Base-by-base conservation (phyloP, 1,139 yeast genomes). In the Geotrichum klebahnii region DNA sequence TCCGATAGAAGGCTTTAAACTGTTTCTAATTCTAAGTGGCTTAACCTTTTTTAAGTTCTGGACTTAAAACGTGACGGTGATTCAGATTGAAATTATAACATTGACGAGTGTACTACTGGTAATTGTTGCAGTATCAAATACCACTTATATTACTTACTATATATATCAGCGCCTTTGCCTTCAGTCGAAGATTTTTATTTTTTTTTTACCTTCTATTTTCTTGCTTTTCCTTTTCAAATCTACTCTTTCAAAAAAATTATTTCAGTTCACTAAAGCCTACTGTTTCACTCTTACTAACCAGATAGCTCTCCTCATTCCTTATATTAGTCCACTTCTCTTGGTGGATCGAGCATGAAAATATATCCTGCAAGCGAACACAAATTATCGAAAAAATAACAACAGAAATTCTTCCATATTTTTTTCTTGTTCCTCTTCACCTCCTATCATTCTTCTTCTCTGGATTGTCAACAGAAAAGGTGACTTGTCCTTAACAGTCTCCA, bases 1-100 rank as follows among this genome's bases (percentile, higher is more conserved):
- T 31, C 23, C 24, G 20, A 16, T 20, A 17, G 22, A 40, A 40
- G 22, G 20, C 26, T 19, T 28, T 26, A 24, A 45, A 45, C 32
- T 38, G 47, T 42, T 33, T 42, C 38, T 33, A 33, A 32, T 32
- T 33, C 39, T 23, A 33, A 28, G 34, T 34, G 23, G 28, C 34
- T 36, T 44, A 24, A 28, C 26, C 40, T 34, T 44, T 34, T 26
- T 26, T 10, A 3, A 16, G 16, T 10, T 8, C 41, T 14, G 35
- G 9, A 6, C 40, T 34, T 44, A 26, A 42, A 42, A 42, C 33
- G 46, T 22, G 39, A 32, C 32, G 23, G 38, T 34, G 39, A 42
- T 42, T 33, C 46, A 40, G 36, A 40, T 29, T 29, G 24, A 17
- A 40, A 29, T 41, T 41, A 22, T 31, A 9, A 22, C 36, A 9